Evolutionary conservation across 2,329 filamentous ascomycete genomes (phyloP).

Genomic region (Coniochaeta sp.): DNA sequence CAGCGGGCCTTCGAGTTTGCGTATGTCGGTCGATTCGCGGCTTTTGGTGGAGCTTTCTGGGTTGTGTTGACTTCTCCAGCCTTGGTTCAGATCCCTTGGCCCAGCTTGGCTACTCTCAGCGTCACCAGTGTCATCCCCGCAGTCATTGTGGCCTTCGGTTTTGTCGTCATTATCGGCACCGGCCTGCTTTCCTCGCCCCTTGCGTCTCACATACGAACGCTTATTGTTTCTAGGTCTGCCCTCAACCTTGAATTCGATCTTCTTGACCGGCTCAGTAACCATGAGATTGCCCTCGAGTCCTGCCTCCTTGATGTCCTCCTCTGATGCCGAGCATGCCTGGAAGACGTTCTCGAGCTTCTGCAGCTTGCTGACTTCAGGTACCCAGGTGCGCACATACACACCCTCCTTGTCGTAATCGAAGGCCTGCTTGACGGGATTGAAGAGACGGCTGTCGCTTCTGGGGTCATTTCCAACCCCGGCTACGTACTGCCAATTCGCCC

Average conservation of each 20-base stretch:
- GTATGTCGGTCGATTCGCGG: not conserved
- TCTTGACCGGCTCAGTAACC: constrained; percentile 59
- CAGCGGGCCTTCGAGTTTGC: not conserved
- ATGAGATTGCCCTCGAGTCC: constrained; percentile 53
- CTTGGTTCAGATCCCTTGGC: not conserved
- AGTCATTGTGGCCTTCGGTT: not conserved
- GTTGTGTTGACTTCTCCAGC: not conserved
- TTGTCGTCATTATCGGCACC: not conserved
- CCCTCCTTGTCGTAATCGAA: constrained; percentile 69
- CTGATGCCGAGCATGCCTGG: constrained; percentile 59
- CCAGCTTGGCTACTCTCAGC: not conserved
- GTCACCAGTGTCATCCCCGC: not conserved
- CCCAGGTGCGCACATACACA: constrained; percentile 65
- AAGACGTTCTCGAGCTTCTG: constrained; percentile 53
- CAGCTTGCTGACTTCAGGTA: constrained; percentile 56
- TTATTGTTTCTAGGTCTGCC: constrained; percentile 33
- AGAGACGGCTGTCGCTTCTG: constrained; percentile 61
- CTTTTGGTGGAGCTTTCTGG: not conserved
- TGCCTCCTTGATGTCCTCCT: constrained; percentile 47
- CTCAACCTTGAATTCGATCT: constrained; percentile 56
- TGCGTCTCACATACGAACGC: constrained; percentile 21
- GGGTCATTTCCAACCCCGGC: constrained; percentile 76
- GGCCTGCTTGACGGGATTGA: constrained; percentile 77
- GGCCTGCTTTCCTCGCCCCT: constrained; percentile 11
- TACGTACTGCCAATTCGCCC: constrained; percentile 80